Evolutionary conservation across 179 eudicot species (phyloP).

Genomic region (Beta lomatogona): DNA sequence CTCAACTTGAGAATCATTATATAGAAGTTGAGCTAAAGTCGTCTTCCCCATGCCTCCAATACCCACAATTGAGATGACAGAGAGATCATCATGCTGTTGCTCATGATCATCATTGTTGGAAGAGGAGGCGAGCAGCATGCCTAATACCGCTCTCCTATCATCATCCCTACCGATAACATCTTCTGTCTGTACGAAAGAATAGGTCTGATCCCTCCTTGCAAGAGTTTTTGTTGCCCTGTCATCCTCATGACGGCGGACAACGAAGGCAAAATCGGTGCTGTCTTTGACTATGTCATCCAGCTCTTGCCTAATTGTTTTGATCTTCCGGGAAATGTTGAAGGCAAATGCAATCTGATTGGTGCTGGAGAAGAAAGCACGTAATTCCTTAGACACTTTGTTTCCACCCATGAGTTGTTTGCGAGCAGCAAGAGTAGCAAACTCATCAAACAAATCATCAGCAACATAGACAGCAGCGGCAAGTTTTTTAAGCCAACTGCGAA

Average conservation of each 20-base stretch:
- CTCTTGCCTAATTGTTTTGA: constrained; percentile 6
- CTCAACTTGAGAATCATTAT: neutral
- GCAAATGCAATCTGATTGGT: constrained; percentile 14
- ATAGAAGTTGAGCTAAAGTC: constrained; percentile 1
- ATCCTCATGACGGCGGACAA: no score
- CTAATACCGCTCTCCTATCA: constrained; percentile 3
- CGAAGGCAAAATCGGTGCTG: neutral
- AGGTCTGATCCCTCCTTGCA: constrained; percentile 22
- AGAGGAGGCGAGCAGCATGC: neutral
- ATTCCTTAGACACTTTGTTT: no score
- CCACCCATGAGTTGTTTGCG: no score
- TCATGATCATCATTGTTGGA: neutral
- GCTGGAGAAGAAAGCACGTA: constrained; percentile 23
- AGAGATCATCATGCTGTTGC: neutral
- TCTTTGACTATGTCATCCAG: constrained; percentile 11
- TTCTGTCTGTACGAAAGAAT: constrained; percentile 11
- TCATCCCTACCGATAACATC: constrained; percentile 8
- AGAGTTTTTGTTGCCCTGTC: no score
- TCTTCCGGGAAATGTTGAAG: neutral
- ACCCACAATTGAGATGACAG: neutral
- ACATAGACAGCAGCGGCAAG: constrained; percentile 24
- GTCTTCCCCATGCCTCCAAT: constrained; percentile 11
- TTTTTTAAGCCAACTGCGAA: constrained; percentile 34
- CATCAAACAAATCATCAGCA: constrained; percentile 42
- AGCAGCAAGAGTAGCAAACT: no score